Evolutionary conservation across 1,284 basidiomycete species (phyloP).

Genomic region (Sphaerobolus stellatus): DNA sequence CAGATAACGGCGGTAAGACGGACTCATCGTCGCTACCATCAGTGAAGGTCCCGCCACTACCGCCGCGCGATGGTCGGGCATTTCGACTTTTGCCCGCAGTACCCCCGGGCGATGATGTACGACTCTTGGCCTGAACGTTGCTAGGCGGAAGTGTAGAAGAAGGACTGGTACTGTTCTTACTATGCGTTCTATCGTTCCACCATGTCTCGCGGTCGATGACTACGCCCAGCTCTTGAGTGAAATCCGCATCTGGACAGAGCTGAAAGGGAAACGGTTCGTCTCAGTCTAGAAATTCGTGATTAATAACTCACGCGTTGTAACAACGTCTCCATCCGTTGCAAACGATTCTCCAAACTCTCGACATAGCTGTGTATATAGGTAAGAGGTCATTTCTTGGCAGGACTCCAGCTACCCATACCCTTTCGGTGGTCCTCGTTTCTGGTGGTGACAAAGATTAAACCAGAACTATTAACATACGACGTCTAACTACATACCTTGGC

Average conservation of each 20-base stretch:
- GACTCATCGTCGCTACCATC: constrained; percentile 37
- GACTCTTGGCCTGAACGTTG: constrained; percentile 2
- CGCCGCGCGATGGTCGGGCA: background rate
- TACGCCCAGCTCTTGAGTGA: constrained; percentile 47
- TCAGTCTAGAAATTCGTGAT: background rate
- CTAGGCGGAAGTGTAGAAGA: constrained; percentile 3
- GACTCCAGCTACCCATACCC: constrained; percentile 51
- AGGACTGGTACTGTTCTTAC: constrained; percentile 7
- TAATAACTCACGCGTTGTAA: constrained; percentile 49
- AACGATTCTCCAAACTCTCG: constrained; percentile 68
- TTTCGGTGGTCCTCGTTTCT: constrained; percentile 85
- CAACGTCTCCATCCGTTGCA: constrained; percentile 72
- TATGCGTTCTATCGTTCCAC: constrained; percentile 25
- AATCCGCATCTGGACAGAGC: constrained; percentile 52
- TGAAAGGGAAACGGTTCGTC: constrained; percentile 23
- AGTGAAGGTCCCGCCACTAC: background rate
- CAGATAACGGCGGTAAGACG: constrained; percentile 35
- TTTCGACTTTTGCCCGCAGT: constrained; percentile 14
- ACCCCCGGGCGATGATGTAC: background rate
- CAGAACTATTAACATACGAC: background rate
- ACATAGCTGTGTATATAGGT: constrained; percentile 52
- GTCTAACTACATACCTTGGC: constrained; percentile 55
- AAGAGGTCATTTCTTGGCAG: background rate
- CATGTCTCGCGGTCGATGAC: constrained; percentile 49
- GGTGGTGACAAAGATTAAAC: constrained; percentile 9